A percentile compares a stretch with the other conserved stretches of the same genome.
These are phyloP conservation scores for Trypanosoma avium DNA, from an alignment of 208 protist genomes.

Conservation along the genomic window DNA sequence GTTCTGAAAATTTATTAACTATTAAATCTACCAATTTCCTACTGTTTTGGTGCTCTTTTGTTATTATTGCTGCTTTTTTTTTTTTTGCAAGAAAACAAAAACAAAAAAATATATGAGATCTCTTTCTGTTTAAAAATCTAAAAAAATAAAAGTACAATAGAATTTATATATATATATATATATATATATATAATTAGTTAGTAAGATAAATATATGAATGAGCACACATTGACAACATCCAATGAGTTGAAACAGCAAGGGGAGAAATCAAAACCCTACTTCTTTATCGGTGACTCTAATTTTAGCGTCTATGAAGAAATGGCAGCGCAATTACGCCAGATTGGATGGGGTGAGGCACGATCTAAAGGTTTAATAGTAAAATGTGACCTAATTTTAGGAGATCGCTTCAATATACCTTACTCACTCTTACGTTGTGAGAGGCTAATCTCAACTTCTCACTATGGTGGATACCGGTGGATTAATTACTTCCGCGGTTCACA, in stretches of 20 bases:
- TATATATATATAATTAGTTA: neutral
- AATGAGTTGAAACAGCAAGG: neutral
- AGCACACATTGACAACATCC: neutral
- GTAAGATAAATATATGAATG: neutral
- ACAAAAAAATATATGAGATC: too few relatives aligned
- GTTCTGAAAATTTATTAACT: too few relatives aligned
- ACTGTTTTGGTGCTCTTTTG: too few relatives aligned
- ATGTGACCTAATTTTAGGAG: slow-evolving; percentile 75
- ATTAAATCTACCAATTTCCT: too few relatives aligned
- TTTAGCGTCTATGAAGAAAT: slow-evolving; percentile 91
- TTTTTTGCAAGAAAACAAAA: too few relatives aligned
- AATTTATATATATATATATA: slow-evolving; percentile 5
- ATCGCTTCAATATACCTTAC: slow-evolving; percentile 84
- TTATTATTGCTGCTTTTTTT: too few relatives aligned
- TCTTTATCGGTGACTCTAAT: slow-evolving; percentile 55
- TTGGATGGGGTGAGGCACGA: slow-evolving; percentile 45
- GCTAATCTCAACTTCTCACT: slow-evolving; percentile 48
- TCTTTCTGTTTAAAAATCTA: too few relatives aligned
- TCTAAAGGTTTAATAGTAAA: slow-evolving; percentile 16
- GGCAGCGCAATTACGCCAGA: slow-evolving; percentile 53
- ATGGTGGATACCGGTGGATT: slow-evolving; percentile 70
- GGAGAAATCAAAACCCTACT: neutral
- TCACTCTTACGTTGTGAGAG: slow-evolving; percentile 56
- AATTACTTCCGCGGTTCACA: slow-evolving; percentile 90
- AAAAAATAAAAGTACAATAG: too few relatives aligned